Base-by-base conservation (phyloP, 1,284 basidiomycete species). In the Sporisorium exsertum region DNA sequence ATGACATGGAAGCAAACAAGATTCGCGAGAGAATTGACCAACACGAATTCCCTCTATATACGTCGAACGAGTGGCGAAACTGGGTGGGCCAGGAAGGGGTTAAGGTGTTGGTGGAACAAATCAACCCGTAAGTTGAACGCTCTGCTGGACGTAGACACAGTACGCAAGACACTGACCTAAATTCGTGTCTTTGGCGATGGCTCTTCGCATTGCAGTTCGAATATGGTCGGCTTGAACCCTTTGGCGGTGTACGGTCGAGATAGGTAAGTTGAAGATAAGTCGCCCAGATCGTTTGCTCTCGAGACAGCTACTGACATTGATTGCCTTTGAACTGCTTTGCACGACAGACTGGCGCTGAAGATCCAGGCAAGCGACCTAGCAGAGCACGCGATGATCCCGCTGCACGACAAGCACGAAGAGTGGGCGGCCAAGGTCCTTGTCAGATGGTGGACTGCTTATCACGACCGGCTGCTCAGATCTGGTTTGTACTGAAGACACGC, bases 61-160 rank as follows among this genome's bases (percentile, higher is more conserved):
- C 64, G 5, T 61, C 58, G 54, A 27, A 49, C 29, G 64, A 67
- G n/a, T 67, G 58, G 49, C 26, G 50, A 6, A 18, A 27, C 2
- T 67, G 58, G 58, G 16, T 53, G 4, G 18, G 6, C 2, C n/a
- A 45, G 32, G 33, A 58, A 20, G 64, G 54, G 2, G 15, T 27
- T 0, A 22, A 7, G 0, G 12, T 53, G 13, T 18, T 61, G 35
- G 18, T 26, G 42, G 16, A 5, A 0, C 49, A 52, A 5, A 3
- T 26, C 0, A 15, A 27, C 32, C n/a, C 49, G 45, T 40, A 20
- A 43, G 40, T 43, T 3, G 29, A 29, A 16, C 5, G 49, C n/a
- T 20, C 27, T 5, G n/a, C 3, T 13, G 27, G 18, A 8, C 6
- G n/a, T 43, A n/a, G 18, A 20, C n/a, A 20, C 6, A 15, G 20